These are phyloP conservation scores for Aspergillus quadricinctus DNA, from an alignment of 2,329 filamentous ascomycete genomes.

Conservation along the genomic window DNA sequence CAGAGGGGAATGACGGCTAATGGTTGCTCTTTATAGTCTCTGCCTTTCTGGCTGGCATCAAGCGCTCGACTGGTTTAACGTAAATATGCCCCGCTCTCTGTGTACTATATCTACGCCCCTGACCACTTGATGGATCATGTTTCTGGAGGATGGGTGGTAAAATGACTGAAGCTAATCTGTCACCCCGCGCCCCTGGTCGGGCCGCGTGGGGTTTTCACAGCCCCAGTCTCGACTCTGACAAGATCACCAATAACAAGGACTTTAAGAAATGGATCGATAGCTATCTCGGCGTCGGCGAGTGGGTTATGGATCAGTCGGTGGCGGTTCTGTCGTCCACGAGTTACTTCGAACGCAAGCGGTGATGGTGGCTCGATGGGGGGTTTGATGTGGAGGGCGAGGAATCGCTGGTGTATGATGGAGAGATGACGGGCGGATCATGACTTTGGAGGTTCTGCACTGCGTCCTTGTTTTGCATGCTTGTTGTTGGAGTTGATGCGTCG, in stretches of 20 bases:
- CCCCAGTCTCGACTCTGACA: constrained; percentile 81
- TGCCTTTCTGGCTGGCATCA: constrained; percentile 92
- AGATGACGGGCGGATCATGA: not conserved
- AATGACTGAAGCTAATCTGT: constrained; percentile 21
- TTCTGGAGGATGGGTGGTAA: not conserved
- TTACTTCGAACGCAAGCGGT: constrained; percentile 89
- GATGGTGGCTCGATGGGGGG: constrained; percentile 20
- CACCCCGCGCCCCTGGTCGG: constrained; percentile 24
- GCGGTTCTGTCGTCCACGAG: constrained; percentile 82
- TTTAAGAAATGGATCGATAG: constrained; percentile 85
- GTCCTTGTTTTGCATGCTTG: constrained; percentile 4
- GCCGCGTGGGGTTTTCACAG: constrained; percentile 31
- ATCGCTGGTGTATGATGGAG: not conserved
- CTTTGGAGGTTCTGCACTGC: constrained; percentile 3
- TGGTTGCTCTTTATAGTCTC: constrained; percentile 59
- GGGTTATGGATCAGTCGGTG: constrained; percentile 96
- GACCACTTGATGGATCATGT: not conserved
- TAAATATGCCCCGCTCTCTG: constrained; percentile 55
- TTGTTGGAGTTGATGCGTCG: not conserved
- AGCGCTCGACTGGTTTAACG: constrained; percentile 96
- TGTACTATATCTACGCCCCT: no score
- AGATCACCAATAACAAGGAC: constrained; percentile 76
- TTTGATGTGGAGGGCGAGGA: not conserved
- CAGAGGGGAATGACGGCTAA: constrained; percentile 6
- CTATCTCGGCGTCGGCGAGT: constrained; percentile 92